A percentile compares a stretch with the other conserved stretches of the same genome.
phyloP scores from a whole-genome alignment of 441 rosid genomes.

The Pelargonium citronellum region DNA sequence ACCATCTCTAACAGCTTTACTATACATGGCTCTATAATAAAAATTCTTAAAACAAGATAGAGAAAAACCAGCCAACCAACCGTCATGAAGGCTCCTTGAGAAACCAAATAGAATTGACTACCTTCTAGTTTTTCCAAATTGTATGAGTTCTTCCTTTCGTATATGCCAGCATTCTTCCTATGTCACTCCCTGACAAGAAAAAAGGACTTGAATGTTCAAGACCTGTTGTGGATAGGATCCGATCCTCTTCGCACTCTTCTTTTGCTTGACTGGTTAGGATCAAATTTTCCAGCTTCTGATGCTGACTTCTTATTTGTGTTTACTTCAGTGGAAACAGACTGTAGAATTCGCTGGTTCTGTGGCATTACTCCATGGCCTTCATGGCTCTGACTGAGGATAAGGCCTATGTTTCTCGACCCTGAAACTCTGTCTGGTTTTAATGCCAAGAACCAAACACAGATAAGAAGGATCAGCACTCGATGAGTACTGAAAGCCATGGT shows the following conservation, averaged over 20 bases:
- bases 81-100: conserved; percentile 27
- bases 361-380: conserved; percentile 27
- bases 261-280: conserved; percentile 63
- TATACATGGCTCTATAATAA: conserved; percentile 38
- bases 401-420: conserved; percentile 34
- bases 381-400: conserved; percentile 28
- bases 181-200: conserved; percentile 27
- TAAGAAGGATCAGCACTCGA: conserved; percentile 43
- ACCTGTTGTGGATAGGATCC: conserved; percentile 91
- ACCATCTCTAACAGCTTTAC: conserved; percentile 30
- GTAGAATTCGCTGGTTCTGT: conserved; percentile 34
- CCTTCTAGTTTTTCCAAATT: conserved; percentile 30
- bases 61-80: conserved; percentile 34
- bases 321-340: conserved; percentile 32
- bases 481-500: conserved; percentile 44
- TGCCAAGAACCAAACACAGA: conserved; percentile 49
- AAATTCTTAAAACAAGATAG: conserved; percentile 24
- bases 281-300: conserved; percentile 28
- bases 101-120: conserved; percentile 22
- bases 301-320: conserved; percentile 34
- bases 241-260: conserved; percentile 78
- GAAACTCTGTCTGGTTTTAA: conserved; percentile 35
- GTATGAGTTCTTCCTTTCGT: conserved; percentile 29
- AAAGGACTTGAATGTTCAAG: conserved; percentile 29
- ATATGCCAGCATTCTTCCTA: conserved; percentile 28